Percentiles rank a stretch among this genome's conserved stretches.
Evolutionary conservation across 306 rosid species (phyloP).

Genomic region (Vicia sativa): DNA sequence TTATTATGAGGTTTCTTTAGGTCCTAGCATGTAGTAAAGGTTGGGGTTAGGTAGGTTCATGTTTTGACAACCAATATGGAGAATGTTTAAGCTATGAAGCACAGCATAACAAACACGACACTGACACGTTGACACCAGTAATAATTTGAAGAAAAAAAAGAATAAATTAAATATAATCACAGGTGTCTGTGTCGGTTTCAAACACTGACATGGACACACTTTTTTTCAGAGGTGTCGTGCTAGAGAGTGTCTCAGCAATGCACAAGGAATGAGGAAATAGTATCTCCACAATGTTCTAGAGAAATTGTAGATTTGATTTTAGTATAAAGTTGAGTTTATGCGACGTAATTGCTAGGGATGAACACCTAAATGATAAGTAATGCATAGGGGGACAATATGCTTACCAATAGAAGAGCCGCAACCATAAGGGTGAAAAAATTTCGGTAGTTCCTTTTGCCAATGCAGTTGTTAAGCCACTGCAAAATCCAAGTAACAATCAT

Average conservation of each 20-base stretch:
- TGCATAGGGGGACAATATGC: conserved; percentile 44
- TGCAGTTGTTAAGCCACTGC: conserved; percentile 99
- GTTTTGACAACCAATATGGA: too few species aligned
- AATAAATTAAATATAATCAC: too few species aligned
- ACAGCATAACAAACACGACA: too few species aligned
- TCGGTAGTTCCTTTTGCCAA: conserved; percentile 84
- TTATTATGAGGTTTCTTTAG: conserved; percentile 50
- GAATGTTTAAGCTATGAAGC: conserved; percentile 3
- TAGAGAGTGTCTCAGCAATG: conserved; percentile 1
- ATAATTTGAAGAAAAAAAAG: too few species aligned
- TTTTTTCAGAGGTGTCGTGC: too few species aligned
- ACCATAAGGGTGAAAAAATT: conserved; percentile 97
- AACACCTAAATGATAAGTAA: conserved; percentile 26
- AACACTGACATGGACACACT: too few species aligned
- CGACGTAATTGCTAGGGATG: conserved; percentile 21
- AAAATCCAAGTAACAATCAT: conserved; percentile 31
- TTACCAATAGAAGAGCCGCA: conserved; percentile 94
- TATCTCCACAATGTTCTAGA: background rate
- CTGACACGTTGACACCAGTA: too few species aligned
- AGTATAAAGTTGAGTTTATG: conserved; percentile 8
- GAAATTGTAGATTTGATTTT: conserved; percentile 18
- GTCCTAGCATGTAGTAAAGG: conserved; percentile 38
- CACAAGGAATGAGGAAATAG: conserved; percentile 26
- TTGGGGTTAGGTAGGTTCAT: conserved; percentile 32
- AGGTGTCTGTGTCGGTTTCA: too few species aligned